Percentiles rank a stretch among this genome's conserved stretches.
Evolutionary conservation across 495 filamentous ascomycete species (phyloP).

Genomic region (Penicillium dipodomyicola): DNA sequence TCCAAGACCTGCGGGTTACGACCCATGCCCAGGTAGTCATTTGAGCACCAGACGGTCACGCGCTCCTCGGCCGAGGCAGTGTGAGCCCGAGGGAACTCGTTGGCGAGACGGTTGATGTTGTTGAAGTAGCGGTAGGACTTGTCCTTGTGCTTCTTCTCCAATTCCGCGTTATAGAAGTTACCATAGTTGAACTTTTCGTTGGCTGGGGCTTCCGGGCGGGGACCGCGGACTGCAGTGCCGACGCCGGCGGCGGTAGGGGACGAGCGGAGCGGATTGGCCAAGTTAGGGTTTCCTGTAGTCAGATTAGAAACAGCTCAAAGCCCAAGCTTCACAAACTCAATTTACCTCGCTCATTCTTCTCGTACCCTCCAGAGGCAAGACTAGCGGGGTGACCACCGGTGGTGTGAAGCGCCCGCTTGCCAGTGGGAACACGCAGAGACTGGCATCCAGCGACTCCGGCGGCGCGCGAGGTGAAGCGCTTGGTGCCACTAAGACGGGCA

Average conservation of each 20-base stretch:
- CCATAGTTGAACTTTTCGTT: constrained; percentile 79
- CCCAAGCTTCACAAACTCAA: constrained; percentile 1
- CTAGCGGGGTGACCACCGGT: constrained; percentile 70
- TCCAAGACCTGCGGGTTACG: constrained; percentile 83
- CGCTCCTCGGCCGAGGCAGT: constrained; percentile 78
- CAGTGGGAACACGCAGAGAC: constrained; percentile 31
- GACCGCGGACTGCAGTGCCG: constrained; percentile 32
- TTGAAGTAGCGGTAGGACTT: constrained; percentile 99
- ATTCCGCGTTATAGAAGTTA: constrained; percentile 78
- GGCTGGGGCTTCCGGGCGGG: constrained; percentile 44
- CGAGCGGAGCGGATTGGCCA: constrained; percentile 20
- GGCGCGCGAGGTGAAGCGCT: constrained; percentile 45
- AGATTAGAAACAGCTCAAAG: constrained; percentile 10
- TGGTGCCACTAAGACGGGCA: constrained; percentile 51
- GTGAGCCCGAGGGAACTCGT: constrained; percentile 94
- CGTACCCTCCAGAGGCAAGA: constrained; percentile 61
- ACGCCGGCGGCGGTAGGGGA: constrained; percentile 17
- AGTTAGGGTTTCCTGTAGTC: constrained; percentile 28
- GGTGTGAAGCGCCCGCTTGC: constrained; percentile 77
- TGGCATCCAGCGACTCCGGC: constrained; percentile 38
- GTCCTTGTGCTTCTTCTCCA: constrained; percentile 99
- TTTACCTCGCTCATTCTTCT: constrained; percentile 59
- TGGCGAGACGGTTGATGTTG: constrained; percentile 97
- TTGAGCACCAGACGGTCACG: constrained; percentile 99
- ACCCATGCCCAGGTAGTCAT: constrained; percentile 98